Evolutionary conservation across 2,329 filamentous ascomycete species (phyloP).

Genomic region (Beauveria scarabaeidicola): DNA sequence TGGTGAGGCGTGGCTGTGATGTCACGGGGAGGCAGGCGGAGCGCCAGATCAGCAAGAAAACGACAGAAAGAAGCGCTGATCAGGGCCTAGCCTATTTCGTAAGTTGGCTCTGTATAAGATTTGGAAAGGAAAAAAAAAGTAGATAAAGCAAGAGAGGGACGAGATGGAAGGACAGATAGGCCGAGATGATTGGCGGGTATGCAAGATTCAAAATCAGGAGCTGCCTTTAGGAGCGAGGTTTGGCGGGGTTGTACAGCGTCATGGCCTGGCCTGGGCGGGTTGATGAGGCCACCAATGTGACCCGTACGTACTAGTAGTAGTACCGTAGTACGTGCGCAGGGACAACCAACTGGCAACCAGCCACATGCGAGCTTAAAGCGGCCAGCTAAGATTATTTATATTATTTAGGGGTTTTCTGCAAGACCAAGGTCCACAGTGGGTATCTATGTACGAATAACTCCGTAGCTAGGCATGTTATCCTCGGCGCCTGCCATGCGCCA

Average conservation of each 20-base stretch:
- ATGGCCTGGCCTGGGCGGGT: background rate
- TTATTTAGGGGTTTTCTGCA: background rate
- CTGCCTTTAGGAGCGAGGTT: background rate
- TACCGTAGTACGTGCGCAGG: no score
- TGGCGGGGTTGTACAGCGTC: slow-evolving; percentile 1
- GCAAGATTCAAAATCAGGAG: slow-evolving; percentile 10
- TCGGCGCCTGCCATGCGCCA: background rate
- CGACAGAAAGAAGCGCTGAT: background rate
- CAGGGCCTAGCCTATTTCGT: background rate
- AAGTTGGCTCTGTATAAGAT: background rate
- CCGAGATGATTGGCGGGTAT: slow-evolving; percentile 6
- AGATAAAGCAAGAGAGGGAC: background rate
- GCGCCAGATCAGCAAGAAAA: background rate
- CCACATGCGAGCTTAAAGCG: background rate
- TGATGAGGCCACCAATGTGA: no score
- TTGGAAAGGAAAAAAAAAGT: background rate
- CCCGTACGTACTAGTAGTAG: background rate
- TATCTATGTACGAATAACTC: no score
- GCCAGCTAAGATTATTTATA: background rate
- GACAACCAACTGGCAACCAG: background rate
- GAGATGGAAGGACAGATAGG: background rate
- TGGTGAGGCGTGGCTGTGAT: background rate
- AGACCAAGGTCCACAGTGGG: background rate
- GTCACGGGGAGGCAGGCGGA: background rate
- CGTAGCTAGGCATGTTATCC: no score